A percentile compares a stretch with the other conserved stretches of the same genome.
phyloP scores from a whole-genome alignment of 2,329 filamentous ascomycete genomes.

The Fusarium equiseti region DNA sequence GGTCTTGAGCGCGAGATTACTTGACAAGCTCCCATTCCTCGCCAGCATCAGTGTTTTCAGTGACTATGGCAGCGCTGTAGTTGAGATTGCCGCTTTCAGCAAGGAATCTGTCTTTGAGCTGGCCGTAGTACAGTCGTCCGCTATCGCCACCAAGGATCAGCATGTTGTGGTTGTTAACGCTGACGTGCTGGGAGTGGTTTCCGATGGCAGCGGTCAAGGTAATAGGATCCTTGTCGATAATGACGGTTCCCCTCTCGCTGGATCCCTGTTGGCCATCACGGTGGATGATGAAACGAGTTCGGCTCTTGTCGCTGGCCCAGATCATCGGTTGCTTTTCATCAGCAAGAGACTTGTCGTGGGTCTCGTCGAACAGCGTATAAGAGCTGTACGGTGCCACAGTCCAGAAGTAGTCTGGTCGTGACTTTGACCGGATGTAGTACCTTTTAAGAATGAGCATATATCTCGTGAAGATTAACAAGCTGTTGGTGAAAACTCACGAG shows the following conservation, averaged over 20 bases:
- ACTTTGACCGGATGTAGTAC: background rate
- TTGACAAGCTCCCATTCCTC: conserved; percentile 36
- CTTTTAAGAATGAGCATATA: background rate
- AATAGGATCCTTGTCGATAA: background rate
- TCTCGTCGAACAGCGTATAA: background rate
- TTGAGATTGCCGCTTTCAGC: background rate
- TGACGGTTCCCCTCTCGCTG: background rate
- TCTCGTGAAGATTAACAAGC: no score
- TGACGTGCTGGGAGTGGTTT: background rate
- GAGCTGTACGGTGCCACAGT: background rate
- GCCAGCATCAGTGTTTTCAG: background rate
- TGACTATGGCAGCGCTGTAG: background rate
- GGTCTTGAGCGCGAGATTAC: background rate
- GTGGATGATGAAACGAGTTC: background rate
- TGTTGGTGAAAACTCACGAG: background rate
- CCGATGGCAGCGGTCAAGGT: background rate
- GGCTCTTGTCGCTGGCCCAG: background rate
- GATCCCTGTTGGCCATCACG: background rate
- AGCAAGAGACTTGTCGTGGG: background rate
- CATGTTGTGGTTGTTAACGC: background rate
- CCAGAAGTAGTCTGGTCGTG: background rate
- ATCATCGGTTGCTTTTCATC: background rate
- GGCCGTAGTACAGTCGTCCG: background rate
- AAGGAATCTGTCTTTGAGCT: background rate
- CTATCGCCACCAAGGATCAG: background rate